Evolutionary conservation across 2,329 filamentous ascomycete species (phyloP).

Genomic region (Stachybotrys echinatus): DNA sequence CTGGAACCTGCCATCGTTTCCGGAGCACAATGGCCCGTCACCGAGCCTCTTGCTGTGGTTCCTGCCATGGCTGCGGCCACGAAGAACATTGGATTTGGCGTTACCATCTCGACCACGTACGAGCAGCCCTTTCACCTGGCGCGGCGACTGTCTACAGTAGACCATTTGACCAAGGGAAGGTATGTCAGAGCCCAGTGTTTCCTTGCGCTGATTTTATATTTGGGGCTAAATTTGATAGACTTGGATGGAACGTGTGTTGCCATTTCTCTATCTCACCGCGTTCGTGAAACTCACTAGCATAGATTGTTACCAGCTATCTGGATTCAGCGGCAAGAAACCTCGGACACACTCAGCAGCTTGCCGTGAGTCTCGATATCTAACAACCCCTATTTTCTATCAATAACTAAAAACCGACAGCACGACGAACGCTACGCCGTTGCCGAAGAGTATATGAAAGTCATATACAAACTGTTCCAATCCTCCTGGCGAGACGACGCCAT

Average conservation of each 20-base stretch:
- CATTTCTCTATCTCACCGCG: too few relatives aligned
- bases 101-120: constrained; percentile 66
- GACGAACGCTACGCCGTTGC: constrained; percentile 61
- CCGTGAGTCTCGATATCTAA: constrained; percentile 8
- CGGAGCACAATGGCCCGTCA: constrained; percentile 66
- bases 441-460: constrained; percentile 59
- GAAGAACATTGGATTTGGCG: constrained; percentile 62
- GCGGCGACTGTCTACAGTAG: constrained; percentile 58
- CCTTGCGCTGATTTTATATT: too few relatives aligned
- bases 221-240: too few relatives aligned
- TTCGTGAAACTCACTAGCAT: too few relatives aligned
- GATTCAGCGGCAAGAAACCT: constrained; percentile 65
- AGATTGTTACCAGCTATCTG: constrained; percentile 65
- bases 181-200: constrained; percentile 12
- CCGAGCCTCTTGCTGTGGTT: constrained; percentile 60
- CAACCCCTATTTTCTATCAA: too few relatives aligned
- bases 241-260: constrained; percentile 54
- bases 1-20: constrained; percentile 56
- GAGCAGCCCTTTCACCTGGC: constrained; percentile 68
- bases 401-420: constrained; percentile 35
- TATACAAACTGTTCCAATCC: constrained; percentile 62
- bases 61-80: constrained; percentile 68
- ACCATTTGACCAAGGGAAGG: constrained; percentile 62
- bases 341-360: constrained; percentile 49
- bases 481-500: constrained; percentile 66